Conservation (phyloP, 148 eudicot species). For the Talinum fruticosum region DNA sequence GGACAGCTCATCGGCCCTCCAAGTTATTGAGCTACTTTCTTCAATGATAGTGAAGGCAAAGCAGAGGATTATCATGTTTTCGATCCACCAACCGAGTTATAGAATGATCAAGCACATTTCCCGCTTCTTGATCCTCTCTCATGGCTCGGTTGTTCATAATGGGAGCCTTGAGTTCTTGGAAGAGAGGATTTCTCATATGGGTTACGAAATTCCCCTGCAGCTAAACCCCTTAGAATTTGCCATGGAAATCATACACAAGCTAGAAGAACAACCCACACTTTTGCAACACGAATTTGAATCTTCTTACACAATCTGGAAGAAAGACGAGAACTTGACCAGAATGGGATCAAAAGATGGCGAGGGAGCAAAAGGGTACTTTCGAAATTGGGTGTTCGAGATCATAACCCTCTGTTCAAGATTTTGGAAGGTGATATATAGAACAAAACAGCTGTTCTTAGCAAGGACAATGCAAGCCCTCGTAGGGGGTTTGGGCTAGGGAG, state of each 20-base stretch:
- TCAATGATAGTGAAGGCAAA: conserved; percentile 68
- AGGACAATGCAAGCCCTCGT: conserved; percentile 92
- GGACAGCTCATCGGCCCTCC: conserved; percentile 82
- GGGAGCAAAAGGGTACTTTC: conserved; percentile 7
- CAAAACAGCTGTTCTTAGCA: conserved; percentile 82
- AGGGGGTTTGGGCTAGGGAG: conserved; percentile 86
- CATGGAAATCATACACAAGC: conserved; percentile 67
- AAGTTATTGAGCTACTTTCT: conserved; percentile 70
- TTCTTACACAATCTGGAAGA: conserved; percentile 11
- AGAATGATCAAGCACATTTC: conserved; percentile 65
- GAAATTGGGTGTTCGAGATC: conserved; percentile 41
- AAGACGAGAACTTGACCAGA: conserved; percentile 14
- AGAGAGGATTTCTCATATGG: conserved; percentile 49
- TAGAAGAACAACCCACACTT: conserved; percentile 39
- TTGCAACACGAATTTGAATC: conserved; percentile 11
- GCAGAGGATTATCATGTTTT: conserved; percentile 58
- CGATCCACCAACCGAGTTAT: conserved; percentile 93
- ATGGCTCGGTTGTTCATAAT: conserved; percentile 64
- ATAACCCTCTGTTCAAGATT: conserved; percentile 57
- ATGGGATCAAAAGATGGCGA: conserved; percentile 2
- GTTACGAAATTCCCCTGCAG: conserved; percentile 63
- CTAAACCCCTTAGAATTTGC: conserved; percentile 77
- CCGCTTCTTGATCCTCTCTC: conserved; percentile 68
- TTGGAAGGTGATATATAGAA: conserved; percentile 82
- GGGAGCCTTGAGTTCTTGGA: conserved; percentile 72